phyloP scores from a whole-genome alignment of 768 basidiomycete species.

The Kwoniella europaea region DNA sequence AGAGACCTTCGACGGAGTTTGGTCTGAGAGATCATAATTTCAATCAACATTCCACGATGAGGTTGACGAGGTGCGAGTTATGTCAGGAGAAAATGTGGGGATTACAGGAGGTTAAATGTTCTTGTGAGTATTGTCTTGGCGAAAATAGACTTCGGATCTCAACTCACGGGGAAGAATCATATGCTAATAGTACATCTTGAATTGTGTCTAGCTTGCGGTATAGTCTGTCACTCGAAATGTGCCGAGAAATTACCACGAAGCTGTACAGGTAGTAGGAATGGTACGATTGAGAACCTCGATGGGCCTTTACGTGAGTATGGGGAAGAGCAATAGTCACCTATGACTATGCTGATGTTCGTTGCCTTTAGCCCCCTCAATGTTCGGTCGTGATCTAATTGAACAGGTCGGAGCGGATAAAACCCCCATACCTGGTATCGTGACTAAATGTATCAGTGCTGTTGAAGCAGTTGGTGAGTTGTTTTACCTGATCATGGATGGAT shows the following conservation, averaged over 20 bases:
- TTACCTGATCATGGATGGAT: neutral
- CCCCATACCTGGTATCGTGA: conserved; percentile 80
- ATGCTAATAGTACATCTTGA: neutral
- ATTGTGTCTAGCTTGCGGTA: conserved; percentile 70
- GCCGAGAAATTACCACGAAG: conserved; percentile 68
- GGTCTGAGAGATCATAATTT: conserved; percentile 74
- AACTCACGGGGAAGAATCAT: no score
- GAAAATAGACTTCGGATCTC: no score
- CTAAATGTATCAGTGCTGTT: conserved; percentile 94
- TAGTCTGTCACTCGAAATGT: conserved; percentile 87
- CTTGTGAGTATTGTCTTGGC: conserved; percentile 65
- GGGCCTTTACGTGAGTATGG: conserved; percentile 48
- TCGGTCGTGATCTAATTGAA: conserved; percentile 83
- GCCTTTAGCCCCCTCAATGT: conserved; percentile 78
- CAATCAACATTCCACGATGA: conserved; percentile 82
- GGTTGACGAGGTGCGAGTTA: conserved; percentile 90
- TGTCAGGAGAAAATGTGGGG: conserved; percentile 99
- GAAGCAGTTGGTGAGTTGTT: conserved; percentile 73
- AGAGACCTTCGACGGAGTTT: conserved; percentile 51
- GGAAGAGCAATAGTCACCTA: conserved; percentile 14
- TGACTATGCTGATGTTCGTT: neutral
- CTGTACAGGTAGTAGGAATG: conserved; percentile 63
- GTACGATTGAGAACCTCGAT: conserved; percentile 50
- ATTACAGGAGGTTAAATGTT: conserved; percentile 82
- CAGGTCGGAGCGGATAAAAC: conserved; percentile 66